A percentile compares a stretch with the other conserved stretches of the same genome.
phyloP scores from a whole-genome alignment of 306 rosid species.

The Rosa persica region DNA sequence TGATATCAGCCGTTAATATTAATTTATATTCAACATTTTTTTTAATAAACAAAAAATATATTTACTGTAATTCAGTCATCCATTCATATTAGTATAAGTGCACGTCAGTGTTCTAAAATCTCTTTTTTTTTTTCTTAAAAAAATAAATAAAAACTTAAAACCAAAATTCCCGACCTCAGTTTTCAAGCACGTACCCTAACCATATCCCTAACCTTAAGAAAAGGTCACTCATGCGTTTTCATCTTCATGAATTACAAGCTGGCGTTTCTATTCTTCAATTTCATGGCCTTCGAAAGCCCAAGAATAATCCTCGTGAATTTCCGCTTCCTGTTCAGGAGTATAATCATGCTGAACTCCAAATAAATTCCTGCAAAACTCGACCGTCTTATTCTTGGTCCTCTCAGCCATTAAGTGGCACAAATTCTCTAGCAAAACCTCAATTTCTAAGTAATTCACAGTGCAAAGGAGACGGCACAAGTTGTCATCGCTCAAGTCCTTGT shows the following conservation, averaged over 20 bases:
- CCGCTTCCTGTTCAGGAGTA: not conserved
- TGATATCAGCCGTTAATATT: too few relatives aligned
- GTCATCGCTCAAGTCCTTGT: not conserved
- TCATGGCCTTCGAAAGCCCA: slow-evolving; percentile 1
- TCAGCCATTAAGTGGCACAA: not conserved
- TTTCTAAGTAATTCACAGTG: not conserved
- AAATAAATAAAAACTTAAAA: too few relatives aligned
- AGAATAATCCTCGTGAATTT: not conserved
- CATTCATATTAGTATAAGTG: too few relatives aligned
- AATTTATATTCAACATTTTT: too few relatives aligned
- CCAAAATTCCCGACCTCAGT: too few relatives aligned
- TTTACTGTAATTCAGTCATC: too few relatives aligned
- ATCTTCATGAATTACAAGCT: not conserved
- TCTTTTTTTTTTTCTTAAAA: too few relatives aligned
- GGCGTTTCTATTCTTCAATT: not conserved
- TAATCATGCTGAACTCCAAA: not conserved
- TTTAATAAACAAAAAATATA: too few relatives aligned
- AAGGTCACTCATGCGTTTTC: not conserved
- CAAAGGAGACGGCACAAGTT: not conserved
- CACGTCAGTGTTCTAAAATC: too few relatives aligned
- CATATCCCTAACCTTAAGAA: not conserved
- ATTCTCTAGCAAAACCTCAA: not conserved
- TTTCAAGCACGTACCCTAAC: not conserved
- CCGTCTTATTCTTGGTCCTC: not conserved
- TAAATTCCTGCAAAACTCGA: not conserved